Percentiles rank a stretch among this genome's conserved stretches.
Evolutionary conservation across 129 eudicot species (phyloP).

Genomic region (Silybum marianum): DNA sequence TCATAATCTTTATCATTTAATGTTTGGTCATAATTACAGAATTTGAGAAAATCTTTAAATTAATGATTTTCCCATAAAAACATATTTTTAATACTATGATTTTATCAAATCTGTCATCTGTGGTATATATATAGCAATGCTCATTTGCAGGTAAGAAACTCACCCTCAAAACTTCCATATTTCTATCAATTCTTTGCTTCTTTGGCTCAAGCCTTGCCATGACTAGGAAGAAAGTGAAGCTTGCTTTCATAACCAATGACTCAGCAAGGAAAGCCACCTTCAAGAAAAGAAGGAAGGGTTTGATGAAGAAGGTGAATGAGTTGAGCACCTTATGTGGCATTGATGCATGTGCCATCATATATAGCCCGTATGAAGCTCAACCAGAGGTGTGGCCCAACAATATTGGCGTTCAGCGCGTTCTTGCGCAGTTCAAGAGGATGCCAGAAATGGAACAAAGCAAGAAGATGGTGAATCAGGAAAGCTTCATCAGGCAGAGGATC

Average conservation of each 20-base stretch:
- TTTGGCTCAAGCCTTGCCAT: slow-evolving; percentile 18
- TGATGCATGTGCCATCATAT: slow-evolving; percentile 37
- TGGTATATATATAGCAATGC: slow-evolving; percentile 33
- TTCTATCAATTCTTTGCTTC: slow-evolving; percentile 24
- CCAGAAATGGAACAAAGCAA: slow-evolving; percentile 48
- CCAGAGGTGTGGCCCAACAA: slow-evolving; percentile 44
- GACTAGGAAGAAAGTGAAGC: slow-evolving; percentile 47
- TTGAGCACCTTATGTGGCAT: slow-evolving; percentile 39
- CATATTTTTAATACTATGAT: slow-evolving; percentile 11
- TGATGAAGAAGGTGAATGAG: slow-evolving; percentile 49
- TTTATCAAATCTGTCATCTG: not conserved
- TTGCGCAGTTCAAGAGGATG: slow-evolving; percentile 37
- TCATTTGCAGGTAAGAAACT: slow-evolving; percentile 23
- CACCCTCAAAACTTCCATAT: slow-evolving; percentile 31
- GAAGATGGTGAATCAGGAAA: slow-evolving; percentile 47
- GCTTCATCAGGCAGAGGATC: slow-evolving; percentile 40
- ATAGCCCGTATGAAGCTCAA: slow-evolving; percentile 31
- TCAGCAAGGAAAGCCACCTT: slow-evolving; percentile 39
- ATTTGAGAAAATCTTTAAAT: slow-evolving; percentile 11
- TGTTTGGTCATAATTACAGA: slow-evolving; percentile 8
- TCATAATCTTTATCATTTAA: slow-evolving; percentile 10
- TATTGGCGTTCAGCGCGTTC: slow-evolving; percentile 28
- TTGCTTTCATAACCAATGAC: slow-evolving; percentile 36
- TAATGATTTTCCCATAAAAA: slow-evolving; percentile 20
- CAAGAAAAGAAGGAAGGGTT: slow-evolving; percentile 47